Evolutionary conservation across 768 basidiomycete species (phyloP).

Genomic region (Kwoniella shandongensis): DNA sequence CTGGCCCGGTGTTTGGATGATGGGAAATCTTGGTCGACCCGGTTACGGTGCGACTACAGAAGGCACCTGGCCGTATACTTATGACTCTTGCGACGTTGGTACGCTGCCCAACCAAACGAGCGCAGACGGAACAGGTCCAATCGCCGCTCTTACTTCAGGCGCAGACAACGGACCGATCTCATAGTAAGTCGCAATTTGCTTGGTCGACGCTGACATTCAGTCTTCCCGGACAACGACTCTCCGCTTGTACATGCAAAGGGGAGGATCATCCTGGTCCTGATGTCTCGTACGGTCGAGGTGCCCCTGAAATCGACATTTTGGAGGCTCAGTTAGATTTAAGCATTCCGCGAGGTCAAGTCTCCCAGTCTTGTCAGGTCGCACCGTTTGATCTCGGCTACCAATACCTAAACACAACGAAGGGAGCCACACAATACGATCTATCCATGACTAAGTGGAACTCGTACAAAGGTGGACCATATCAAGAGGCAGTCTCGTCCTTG

Average conservation of each 20-base stretch:
- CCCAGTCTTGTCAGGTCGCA: constrained; percentile 69
- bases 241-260: constrained; percentile 81
- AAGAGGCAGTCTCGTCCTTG: constrained; percentile 39
- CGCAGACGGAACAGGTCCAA: constrained; percentile 34
- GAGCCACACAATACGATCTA: constrained; percentile 43
- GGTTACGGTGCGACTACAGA: constrained; percentile 89
- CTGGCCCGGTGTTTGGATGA: constrained; percentile 91
- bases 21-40: constrained; percentile 78
- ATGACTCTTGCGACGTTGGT: constrained; percentile 79
- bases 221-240: constrained; percentile 82
- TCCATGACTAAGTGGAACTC: constrained; percentile 52
- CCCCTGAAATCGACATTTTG: constrained; percentile 87
- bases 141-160: constrained; percentile 30
- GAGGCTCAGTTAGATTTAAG: constrained; percentile 62
- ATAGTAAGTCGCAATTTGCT: constrained; percentile 31
- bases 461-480: constrained; percentile 55
- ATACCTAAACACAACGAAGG: constrained; percentile 53
- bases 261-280: constrained; percentile 88
- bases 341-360: constrained; percentile 61
- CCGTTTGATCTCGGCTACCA: constrained; percentile 73
- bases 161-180: constrained; percentile 35
- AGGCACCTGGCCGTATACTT: constrained; percentile 82
- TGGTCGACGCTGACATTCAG: constrained; percentile 8
- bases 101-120: constrained; percentile 59
- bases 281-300: constrained; percentile 71